phyloP scores from a whole-genome alignment of 176 grass and related monocot genomes.

The Musa beccarii region DNA sequence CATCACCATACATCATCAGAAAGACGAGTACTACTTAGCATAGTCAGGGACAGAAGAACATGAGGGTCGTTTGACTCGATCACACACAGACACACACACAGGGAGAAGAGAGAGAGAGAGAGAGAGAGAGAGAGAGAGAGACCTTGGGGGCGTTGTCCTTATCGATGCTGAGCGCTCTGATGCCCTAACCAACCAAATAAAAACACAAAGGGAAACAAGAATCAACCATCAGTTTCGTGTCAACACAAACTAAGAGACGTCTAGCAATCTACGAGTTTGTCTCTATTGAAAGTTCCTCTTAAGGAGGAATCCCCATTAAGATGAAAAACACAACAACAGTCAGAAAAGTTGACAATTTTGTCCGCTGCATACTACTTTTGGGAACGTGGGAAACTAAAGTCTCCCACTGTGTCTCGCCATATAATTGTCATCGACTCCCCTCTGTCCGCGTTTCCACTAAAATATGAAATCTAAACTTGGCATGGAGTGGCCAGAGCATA shows the following conservation, averaged over 20 bases:
- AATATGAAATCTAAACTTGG: not conserved
- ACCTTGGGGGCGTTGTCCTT: conserved; percentile 97
- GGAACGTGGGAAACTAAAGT: not conserved
- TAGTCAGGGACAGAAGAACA: not conserved
- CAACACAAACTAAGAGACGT: conserved; percentile 6
- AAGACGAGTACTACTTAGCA: no score
- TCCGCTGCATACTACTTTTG: not conserved
- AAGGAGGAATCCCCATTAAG: not conserved
- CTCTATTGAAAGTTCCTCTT: not conserved
- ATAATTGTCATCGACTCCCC: not conserved
- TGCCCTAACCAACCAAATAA: conserved; percentile 42
- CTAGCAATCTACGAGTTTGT: not conserved
- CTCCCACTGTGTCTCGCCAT: not conserved
- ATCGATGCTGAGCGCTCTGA: conserved; percentile 85
- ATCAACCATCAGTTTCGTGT: not conserved
- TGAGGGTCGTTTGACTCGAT: conserved; percentile 3
- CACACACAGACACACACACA: not conserved
- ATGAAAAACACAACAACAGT: not conserved
- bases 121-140: not conserved
- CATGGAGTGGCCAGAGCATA: not conserved
- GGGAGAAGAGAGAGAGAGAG: not conserved
- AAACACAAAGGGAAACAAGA: not conserved
- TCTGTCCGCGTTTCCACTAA: not conserved
- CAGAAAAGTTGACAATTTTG: not conserved
- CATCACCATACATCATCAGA: not conserved